Evolutionary conservation across 768 basidiomycete species (phyloP).

Genomic region (Trametes meyenii): DNA sequence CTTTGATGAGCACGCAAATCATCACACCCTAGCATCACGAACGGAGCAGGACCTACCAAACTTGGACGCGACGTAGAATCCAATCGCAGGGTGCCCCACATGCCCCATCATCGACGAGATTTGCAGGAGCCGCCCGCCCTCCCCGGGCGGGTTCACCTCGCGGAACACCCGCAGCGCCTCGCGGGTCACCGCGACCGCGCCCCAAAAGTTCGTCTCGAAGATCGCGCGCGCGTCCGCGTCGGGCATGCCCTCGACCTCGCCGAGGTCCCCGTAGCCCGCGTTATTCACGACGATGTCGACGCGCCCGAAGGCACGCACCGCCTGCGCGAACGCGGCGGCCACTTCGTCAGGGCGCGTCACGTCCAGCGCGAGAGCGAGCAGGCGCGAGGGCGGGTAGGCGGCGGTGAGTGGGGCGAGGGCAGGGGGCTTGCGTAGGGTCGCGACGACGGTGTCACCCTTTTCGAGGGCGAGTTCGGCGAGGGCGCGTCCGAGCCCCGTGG

Average conservation of each 20-base stretch:
- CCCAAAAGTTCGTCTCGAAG: conserved; percentile 35
- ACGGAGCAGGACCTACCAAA: not conserved
- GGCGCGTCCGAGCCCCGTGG: conserved; percentile 29
- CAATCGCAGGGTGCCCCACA: conserved; percentile 8
- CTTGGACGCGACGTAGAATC: conserved; percentile 18
- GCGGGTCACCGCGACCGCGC: conserved; percentile 32
- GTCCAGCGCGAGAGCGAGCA: conserved; percentile 29
- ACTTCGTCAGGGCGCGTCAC: conserved; percentile 22
- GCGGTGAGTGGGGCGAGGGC: conserved; percentile 27
- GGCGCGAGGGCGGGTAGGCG: conserved; percentile 16
- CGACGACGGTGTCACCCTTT: conserved; percentile 31
- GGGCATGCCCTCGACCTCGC: conserved; percentile 25
- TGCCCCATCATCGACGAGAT: conserved; percentile 34
- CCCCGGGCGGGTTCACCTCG: conserved; percentile 40
- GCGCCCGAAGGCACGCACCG: conserved; percentile 21
- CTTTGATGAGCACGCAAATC: not conserved
- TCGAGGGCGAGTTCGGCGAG: conserved; percentile 28
- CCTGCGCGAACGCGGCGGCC: conserved; percentile 23
- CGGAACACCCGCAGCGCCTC: conserved; percentile 40
- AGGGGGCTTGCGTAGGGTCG: conserved; percentile 30
- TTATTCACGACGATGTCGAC: conserved; percentile 34
- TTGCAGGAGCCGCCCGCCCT: conserved; percentile 40
- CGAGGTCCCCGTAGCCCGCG: conserved; percentile 21
- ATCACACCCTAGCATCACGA: not conserved
- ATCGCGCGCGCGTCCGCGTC: conserved; percentile 17